Percentiles rank a stretch among this genome's conserved stretches.
These are phyloP conservation scores for Metschnikowia shivogae DNA, from an alignment of 805 yeast genomes.

Conservation along the genomic window DNA sequence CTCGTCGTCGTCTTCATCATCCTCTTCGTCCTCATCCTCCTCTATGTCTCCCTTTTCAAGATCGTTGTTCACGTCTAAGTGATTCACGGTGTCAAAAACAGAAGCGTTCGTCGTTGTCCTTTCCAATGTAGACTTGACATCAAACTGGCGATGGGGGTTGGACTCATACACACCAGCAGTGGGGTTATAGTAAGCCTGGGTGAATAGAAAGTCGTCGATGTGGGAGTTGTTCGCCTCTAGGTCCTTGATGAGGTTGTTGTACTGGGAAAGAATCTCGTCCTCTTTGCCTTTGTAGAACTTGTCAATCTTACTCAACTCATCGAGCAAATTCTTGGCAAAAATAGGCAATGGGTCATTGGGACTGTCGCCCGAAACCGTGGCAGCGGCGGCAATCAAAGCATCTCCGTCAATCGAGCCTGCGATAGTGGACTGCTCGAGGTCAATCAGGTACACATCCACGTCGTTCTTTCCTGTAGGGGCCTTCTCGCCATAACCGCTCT, in stretches of 20 bases:
- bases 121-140: slow-evolving; percentile 19
- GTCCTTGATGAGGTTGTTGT: slow-evolving; percentile 45
- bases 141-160: slow-evolving; percentile 20
- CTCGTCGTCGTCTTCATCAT: slow-evolving; percentile 21
- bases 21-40: slow-evolving; percentile 32
- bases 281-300: slow-evolving; percentile 48
- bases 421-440: slow-evolving; percentile 18
- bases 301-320: slow-evolving; percentile 51
- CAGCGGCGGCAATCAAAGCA: slow-evolving; percentile 13
- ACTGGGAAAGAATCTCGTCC: slow-evolving; percentile 41
- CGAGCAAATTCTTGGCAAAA: slow-evolving; percentile 43
- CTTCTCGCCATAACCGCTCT: slow-evolving; percentile 4
- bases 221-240: slow-evolving; percentile 31
- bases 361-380: slow-evolving; percentile 5
- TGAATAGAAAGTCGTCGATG: slow-evolving; percentile 25
- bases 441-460: slow-evolving; percentile 13
- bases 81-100: slow-evolving; percentile 27
- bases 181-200: slow-evolving; percentile 21
- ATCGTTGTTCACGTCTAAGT: slow-evolving; percentile 23
- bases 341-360: slow-evolving; percentile 32
- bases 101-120: slow-evolving; percentile 24
- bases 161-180: slow-evolving; percentile 7
- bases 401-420: slow-evolving; percentile 15
- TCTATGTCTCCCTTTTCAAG: slow-evolving; percentile 26
- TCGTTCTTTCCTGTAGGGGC: slow-evolving; percentile 4